Conservation (phyloP, 441 rosid genomes). For the Croton laevigatus region DNA sequence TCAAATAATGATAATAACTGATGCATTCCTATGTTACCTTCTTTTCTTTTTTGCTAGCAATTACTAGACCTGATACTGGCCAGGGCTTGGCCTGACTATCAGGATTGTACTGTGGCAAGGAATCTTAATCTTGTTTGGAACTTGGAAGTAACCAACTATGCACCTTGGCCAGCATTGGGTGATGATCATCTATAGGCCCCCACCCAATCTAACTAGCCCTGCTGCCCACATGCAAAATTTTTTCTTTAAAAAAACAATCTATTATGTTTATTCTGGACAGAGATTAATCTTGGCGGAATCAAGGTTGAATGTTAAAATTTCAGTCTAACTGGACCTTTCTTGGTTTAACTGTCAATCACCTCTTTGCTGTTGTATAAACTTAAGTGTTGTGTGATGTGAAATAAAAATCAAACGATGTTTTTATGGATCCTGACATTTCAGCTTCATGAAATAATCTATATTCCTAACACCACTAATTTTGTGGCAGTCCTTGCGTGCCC, state of each 20-base stretch:
- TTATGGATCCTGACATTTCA: conserved; percentile 4
- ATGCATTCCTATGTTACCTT: background rate
- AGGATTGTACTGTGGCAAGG: background rate
- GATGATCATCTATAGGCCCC: background rate
- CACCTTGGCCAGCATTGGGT: background rate
- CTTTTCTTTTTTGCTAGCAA: background rate
- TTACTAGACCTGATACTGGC: background rate
- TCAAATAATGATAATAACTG: background rate
- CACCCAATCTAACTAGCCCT: background rate
- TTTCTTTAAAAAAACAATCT: background rate
- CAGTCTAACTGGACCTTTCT: background rate
- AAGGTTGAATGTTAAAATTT: background rate
- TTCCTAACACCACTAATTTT: conserved; percentile 10
- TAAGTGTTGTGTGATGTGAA: background rate
- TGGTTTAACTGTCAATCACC: background rate
- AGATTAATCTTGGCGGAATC: background rate
- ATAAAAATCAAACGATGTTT: background rate
- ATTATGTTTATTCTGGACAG: background rate
- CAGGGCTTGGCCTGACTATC: background rate
- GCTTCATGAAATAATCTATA: conserved; percentile 1
- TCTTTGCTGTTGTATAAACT: background rate
- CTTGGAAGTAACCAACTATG: background rate
- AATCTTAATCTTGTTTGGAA: background rate
- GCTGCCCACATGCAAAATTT: background rate
- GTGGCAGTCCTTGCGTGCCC: conserved; percentile 84